phyloP scores from a whole-genome alignment of 306 rosid genomes.

The Pyrus pyrifolia region DNA sequence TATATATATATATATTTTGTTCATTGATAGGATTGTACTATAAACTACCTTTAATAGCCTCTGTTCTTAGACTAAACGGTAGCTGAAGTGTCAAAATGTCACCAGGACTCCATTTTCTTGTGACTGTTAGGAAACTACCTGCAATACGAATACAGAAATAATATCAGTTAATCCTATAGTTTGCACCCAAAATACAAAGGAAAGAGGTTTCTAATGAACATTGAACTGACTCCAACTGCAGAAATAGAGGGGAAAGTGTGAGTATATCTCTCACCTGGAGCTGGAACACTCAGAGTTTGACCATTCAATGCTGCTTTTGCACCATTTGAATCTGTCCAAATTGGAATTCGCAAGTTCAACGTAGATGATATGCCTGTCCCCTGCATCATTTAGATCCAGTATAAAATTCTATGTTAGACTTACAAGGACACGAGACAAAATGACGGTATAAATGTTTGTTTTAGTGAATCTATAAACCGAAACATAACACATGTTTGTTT shows the following conservation, averaged over 20 bases:
- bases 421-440: background rate
- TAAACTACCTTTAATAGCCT: conserved; percentile 54
- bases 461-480: background rate
- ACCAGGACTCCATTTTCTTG: conserved; percentile 46
- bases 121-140: conserved; percentile 56
- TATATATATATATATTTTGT: background rate
- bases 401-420: background rate
- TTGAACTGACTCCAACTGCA: background rate
- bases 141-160: conserved; percentile 2
- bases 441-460: background rate
- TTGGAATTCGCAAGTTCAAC: conserved; percentile 65
- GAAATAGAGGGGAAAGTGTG: background rate
- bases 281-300: conserved; percentile 28
- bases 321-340: conserved; percentile 49
- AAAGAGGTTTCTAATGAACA: background rate
- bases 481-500: background rate
- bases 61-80: conserved; percentile 63
- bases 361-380: conserved; percentile 31
- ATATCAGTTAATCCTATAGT: background rate
- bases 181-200: background rate
- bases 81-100: conserved; percentile 62
- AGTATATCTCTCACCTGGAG: conserved; percentile 42
- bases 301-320: conserved; percentile 46
- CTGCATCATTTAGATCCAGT: conserved; percentile 28
- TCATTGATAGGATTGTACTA: background rate